A percentile compares a stretch with the other conserved stretches of the same genome.
phyloP scores from a whole-genome alignment of 2,329 filamentous ascomycete genomes.

The Cryphonectria radicalis region DNA sequence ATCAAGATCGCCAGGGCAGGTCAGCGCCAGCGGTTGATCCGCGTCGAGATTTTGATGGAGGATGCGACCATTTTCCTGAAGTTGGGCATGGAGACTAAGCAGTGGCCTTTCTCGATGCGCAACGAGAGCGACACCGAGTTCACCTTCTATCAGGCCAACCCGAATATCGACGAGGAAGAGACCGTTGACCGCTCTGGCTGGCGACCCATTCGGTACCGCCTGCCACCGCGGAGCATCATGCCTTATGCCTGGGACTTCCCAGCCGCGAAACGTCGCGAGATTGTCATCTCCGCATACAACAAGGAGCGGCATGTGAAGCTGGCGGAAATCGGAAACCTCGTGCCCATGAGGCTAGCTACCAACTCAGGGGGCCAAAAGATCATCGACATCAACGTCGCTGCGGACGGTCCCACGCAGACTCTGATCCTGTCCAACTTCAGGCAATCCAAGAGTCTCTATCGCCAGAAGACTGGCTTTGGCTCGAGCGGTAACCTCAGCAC shows the following conservation, averaged over 20 bases:
- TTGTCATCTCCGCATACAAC: slow-evolving; percentile 78
- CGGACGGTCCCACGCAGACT: slow-evolving; percentile 93
- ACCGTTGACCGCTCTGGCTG: slow-evolving; percentile 83
- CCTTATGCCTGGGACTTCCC: slow-evolving; percentile 99
- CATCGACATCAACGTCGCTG: slow-evolving; percentile 94
- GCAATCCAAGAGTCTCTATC: slow-evolving; percentile 88
- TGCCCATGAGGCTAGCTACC: slow-evolving; percentile 88
- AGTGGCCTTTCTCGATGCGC: slow-evolving; percentile 98
- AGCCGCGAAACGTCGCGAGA: slow-evolving; percentile 92
- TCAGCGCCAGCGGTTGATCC: slow-evolving; percentile 84
- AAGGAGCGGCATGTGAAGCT: slow-evolving; percentile 92
- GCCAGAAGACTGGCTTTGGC: slow-evolving; percentile 57
- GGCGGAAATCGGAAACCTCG: slow-evolving; percentile 92
- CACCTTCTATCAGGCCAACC: slow-evolving; percentile 93
- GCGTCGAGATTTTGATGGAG: slow-evolving; percentile 90
- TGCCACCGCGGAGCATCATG: slow-evolving; percentile 97
- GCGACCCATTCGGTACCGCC: slow-evolving; percentile 88
- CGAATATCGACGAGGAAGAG: slow-evolving; percentile 90
- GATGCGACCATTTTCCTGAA: slow-evolving; percentile 92
- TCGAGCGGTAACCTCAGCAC: slow-evolving; percentile 54
- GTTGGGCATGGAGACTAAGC: slow-evolving; percentile 85
- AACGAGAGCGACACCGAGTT: slow-evolving; percentile 98
- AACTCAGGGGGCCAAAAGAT: slow-evolving; percentile 75
- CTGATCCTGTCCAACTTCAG: slow-evolving; percentile 94
- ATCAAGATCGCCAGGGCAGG: slow-evolving; percentile 91